Percentiles rank a stretch among this genome's conserved stretches.
phyloP scores from a whole-genome alignment of 116 monocot species.

The Phalaenopsis hybrid region DNA sequence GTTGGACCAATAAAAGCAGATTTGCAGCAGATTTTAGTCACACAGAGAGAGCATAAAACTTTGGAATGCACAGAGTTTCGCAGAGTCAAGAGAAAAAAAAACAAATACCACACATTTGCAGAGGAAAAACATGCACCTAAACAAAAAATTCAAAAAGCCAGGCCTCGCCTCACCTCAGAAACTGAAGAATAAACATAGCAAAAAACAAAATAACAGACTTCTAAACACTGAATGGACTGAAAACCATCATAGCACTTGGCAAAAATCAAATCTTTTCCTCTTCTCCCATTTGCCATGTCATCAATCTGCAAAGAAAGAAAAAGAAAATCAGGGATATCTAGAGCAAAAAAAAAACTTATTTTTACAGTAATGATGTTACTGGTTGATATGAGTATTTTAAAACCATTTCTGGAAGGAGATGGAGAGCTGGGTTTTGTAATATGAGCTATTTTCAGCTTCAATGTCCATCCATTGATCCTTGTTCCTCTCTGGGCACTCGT shows the following conservation, averaged over 20 bases:
- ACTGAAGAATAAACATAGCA: neutral
- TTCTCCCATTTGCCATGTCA: neutral
- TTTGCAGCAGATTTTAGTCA: no score
- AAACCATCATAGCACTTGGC: neutral
- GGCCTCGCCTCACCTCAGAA: neutral
- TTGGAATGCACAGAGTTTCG: no score
- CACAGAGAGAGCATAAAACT: no score
- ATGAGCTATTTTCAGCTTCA: slow-evolving; percentile 17
- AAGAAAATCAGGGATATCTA: no score
- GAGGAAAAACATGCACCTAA: no score
- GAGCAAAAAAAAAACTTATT: neutral
- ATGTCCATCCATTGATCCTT: slow-evolving; percentile 44
- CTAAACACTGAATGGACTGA: neutral
- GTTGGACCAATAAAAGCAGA: no score
- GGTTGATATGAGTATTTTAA: neutral
- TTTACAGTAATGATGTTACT: neutral
- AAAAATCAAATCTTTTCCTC: neutral
- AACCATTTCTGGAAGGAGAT: slow-evolving; percentile 36
- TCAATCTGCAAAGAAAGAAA: neutral
- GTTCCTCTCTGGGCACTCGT: slow-evolving; percentile 56
- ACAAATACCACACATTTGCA: no score
- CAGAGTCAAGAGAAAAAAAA: no score
- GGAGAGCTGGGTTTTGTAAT: slow-evolving; percentile 74
- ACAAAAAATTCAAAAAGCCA: no score
- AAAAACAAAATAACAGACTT: neutral